Evolutionary conservation across 1,284 basidiomycete species (phyloP).

Genomic region (Cystobasidium slooffiae): DNA sequence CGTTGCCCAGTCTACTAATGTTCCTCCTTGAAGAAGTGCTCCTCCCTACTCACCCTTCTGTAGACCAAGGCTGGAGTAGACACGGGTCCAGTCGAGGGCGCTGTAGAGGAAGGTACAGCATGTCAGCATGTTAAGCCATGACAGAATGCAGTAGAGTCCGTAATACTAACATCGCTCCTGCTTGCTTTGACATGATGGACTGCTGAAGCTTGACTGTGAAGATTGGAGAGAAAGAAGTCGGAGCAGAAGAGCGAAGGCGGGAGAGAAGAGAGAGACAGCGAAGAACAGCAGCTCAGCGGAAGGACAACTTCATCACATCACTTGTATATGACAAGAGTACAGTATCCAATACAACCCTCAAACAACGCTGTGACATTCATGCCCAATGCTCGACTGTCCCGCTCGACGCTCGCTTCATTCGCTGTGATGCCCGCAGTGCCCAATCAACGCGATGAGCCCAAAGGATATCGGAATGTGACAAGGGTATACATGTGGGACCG

Average conservation of each 20-base stretch:
- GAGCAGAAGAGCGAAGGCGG: neutral
- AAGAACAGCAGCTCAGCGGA: neutral
- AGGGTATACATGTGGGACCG: too few relatives aligned
- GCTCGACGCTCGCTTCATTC: too few relatives aligned
- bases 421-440: too few relatives aligned
- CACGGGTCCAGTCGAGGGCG: conserved; percentile 76
- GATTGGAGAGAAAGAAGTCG: neutral
- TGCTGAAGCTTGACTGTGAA: neutral
- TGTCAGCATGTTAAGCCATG: neutral
- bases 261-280: neutral
- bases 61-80: conserved; percentile 86
- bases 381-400: too few relatives aligned
- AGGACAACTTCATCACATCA: neutral
- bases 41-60: conserved; percentile 72
- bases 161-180: conserved; percentile 37
- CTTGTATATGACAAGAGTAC: too few relatives aligned
- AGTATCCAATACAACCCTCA: too few relatives aligned
- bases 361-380: too few relatives aligned
- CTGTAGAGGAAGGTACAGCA: neutral
- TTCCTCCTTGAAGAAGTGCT: neutral
- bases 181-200: conserved; percentile 39
- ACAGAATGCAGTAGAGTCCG: neutral
- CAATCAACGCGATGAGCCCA: too few relatives aligned
- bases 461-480: too few relatives aligned
- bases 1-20: neutral